A percentile compares a stretch with the other conserved stretches of the same genome.
Conservation (phyloP, 495 filamentous ascomycete species). For the Lineolata rhizophorae region DNA sequence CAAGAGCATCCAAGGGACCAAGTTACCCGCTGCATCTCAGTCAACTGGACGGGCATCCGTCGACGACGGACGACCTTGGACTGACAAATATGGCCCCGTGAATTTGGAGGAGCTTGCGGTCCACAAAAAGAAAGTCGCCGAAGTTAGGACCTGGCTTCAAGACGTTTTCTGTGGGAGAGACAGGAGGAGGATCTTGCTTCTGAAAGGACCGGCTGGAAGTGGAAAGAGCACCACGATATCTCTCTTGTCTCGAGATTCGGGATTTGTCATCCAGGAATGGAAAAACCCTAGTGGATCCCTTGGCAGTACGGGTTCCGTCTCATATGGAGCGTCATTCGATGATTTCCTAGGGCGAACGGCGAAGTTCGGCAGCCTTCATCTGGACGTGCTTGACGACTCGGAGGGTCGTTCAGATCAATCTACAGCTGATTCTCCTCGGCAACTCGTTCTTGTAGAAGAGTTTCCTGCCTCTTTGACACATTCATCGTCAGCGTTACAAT, state of each 20-base stretch:
- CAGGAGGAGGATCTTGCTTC: conserved; percentile 41
- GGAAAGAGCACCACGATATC: conserved; percentile 80
- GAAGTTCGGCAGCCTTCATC: conserved; percentile 53
- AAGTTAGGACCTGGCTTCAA: conserved; percentile 65
- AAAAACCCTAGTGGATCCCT: conserved; percentile 50
- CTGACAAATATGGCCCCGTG: conserved; percentile 54
- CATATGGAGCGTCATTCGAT: conserved; percentile 58
- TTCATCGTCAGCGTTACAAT: conserved; percentile 39
- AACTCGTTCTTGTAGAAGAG: conserved; percentile 73
- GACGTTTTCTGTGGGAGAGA: conserved; percentile 40
- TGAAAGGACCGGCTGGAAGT: conserved; percentile 80
- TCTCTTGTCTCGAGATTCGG: conserved; percentile 48
- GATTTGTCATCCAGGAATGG: conserved; percentile 70
- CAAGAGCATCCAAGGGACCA: conserved; percentile 10
- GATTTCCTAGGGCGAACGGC: conserved; percentile 69
- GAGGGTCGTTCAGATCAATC: not conserved
- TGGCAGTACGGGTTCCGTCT: conserved; percentile 35
- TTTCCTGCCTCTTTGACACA: conserved; percentile 67
- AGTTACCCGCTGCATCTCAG: conserved; percentile 11
- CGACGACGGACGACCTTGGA: conserved; percentile 40
- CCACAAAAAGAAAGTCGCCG: conserved; percentile 77
- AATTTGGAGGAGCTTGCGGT: conserved; percentile 69
- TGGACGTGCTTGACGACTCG: conserved; percentile 12
- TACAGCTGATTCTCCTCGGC: not conserved
- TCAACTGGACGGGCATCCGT: conserved; percentile 7